phyloP scores from a whole-genome alignment of 2,329 filamentous ascomycete genomes.

The Meredithiella fracta region DNA sequence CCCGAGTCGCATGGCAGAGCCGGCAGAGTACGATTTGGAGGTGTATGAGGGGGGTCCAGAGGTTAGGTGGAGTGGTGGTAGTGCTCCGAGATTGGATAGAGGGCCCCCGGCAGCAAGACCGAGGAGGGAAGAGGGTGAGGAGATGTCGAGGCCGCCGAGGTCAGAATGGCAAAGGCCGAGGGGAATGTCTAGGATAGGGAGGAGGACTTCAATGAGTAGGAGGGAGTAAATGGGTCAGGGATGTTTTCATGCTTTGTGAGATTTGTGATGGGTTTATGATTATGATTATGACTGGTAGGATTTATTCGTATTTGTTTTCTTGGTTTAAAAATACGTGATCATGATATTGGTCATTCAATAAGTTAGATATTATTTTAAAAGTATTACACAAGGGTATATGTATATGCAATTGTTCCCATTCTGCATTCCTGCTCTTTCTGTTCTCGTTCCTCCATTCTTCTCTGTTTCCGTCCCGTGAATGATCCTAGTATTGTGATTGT shows the following conservation, averaged over 20 bases:
- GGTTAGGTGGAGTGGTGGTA: background rate
- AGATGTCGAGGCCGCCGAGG: background rate
- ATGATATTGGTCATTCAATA: no score
- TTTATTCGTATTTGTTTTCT: background rate
- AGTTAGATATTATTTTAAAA: background rate
- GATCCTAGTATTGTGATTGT: no score
- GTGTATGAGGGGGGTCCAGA: background rate
- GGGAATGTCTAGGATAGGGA: background rate
- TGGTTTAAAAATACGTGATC: background rate
- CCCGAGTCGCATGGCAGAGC: no score
- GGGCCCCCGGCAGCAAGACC: background rate
- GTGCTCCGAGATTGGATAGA: background rate
- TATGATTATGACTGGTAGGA: background rate
- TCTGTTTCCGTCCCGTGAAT: background rate
- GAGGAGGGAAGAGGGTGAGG: background rate
- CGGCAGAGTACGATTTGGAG: no score
- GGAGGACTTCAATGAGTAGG: background rate
- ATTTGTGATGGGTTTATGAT: background rate
- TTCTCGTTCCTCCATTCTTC: background rate
- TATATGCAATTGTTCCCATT: background rate
- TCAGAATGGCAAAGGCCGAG: background rate
- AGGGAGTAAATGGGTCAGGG: background rate
- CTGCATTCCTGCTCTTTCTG: background rate
- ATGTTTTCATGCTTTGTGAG: background rate
- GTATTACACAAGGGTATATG: background rate